Evolutionary conservation across 768 basidiomycete genomes (phyloP).

Genomic region (Paxillus rubicundulus): DNA sequence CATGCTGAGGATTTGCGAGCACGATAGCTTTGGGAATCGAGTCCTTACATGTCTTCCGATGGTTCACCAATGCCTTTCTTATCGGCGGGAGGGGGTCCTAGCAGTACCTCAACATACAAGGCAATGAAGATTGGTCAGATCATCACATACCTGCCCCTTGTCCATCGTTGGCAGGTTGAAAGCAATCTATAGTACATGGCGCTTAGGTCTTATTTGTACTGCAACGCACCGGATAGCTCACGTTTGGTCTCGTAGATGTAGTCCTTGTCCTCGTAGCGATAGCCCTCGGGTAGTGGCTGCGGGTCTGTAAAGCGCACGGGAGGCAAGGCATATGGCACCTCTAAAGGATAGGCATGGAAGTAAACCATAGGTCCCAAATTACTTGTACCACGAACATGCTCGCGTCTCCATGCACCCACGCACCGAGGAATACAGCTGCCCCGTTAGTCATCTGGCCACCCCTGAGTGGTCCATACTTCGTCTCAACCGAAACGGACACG

Average conservation of each 20-base stretch:
- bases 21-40: background rate
- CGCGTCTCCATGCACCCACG: constrained; percentile 1
- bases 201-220: background rate
- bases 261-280: constrained; percentile 56
- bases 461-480: constrained; percentile 52
- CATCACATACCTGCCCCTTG: constrained; percentile 50
- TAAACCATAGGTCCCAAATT: background rate
- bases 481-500: constrained; percentile 47
- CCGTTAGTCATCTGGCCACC: constrained; percentile 64
- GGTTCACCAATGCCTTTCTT: constrained; percentile 67
- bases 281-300: constrained; percentile 48
- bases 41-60: constrained; percentile 62
- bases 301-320: constrained; percentile 67
- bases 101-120: background rate
- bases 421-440: constrained; percentile 64
- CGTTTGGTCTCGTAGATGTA: constrained; percentile 60
- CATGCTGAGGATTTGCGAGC: background rate
- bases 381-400: background rate
- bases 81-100: constrained; percentile 50
- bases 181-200: constrained; percentile 42
- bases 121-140: background rate
- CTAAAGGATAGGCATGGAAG: constrained; percentile 32
- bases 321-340: constrained; percentile 71
- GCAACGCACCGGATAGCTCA: constrained; percentile 28
- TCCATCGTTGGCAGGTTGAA: constrained; percentile 64